Evolutionary conservation across 176 grass and related monocot species (phyloP).

Genomic region (Rhynchospora tenuis): DNA sequence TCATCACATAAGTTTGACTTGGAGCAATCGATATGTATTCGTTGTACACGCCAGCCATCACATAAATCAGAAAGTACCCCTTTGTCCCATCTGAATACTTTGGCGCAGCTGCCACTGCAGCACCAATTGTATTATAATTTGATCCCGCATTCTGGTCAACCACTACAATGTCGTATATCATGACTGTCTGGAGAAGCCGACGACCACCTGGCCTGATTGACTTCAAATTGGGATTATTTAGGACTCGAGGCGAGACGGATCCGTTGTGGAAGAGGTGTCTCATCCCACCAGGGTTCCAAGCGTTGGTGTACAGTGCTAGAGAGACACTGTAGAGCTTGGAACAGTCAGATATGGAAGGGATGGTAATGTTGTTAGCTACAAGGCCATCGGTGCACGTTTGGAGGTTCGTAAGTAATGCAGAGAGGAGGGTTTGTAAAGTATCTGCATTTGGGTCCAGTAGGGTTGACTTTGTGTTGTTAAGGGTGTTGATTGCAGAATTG

Average conservation of each 20-base stretch:
- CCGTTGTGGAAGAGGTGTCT: conserved; percentile 20
- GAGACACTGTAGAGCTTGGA: conserved; percentile 78
- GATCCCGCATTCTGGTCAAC: conserved; percentile 52
- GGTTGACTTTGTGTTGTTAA: conserved; percentile 31
- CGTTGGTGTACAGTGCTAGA: conserved; percentile 73
- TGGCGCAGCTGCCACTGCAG: conserved; percentile 55
- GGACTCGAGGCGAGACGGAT: not conserved
- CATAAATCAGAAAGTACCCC: conserved; percentile 78
- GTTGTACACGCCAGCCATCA: conserved; percentile 62
- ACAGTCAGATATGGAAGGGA: conserved; percentile 39
- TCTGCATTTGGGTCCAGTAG: conserved; percentile 66
- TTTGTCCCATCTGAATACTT: conserved; percentile 45
- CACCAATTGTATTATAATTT: conserved; percentile 53
- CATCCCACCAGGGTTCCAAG: conserved; percentile 48
- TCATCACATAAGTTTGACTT: conserved; percentile 75
- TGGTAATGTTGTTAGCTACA: conserved; percentile 34
- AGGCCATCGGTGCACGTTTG: conserved; percentile 78
- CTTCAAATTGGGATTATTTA: not conserved
- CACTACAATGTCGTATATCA: conserved; percentile 35
- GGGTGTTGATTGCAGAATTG: conserved; percentile 26
- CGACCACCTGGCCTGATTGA: conserved; percentile 33
- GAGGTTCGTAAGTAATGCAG: conserved; percentile 84
- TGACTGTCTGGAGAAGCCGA: conserved; percentile 32
- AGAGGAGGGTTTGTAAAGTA: conserved; percentile 64
- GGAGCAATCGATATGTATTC: conserved; percentile 71